Percentiles rank a stretch among this genome's conserved stretches.
Evolutionary conservation across 768 basidiomycete genomes (phyloP).

Genomic region (Leccinum disarticulatum): DNA sequence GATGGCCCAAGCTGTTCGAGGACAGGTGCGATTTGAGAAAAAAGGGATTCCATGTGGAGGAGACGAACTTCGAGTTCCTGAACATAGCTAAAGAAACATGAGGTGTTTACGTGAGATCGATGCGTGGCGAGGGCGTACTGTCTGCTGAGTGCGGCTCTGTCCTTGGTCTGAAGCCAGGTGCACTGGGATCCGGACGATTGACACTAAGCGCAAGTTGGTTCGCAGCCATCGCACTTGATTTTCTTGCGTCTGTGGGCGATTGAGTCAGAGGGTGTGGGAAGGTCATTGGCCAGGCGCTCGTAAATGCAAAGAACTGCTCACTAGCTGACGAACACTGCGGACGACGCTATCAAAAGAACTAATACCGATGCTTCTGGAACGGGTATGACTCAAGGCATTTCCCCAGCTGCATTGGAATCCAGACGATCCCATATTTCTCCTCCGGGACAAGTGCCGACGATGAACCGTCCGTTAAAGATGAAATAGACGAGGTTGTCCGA

Average conservation of each 20-base stretch:
- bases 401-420: conserved; percentile 46
- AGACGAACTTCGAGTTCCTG: conserved; percentile 88
- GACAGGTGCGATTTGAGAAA: conserved; percentile 76
- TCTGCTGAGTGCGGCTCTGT: conserved; percentile 84
- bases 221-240: conserved; percentile 89
- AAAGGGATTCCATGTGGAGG: conserved; percentile 83
- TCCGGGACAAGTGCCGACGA: conserved; percentile 41
- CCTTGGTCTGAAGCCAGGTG: conserved; percentile 90
- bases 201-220: conserved; percentile 86
- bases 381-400: conserved; percentile 26
- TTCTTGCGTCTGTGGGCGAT: conserved; percentile 70
- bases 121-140: conserved; percentile 55
- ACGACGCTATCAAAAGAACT: conserved; percentile 54
- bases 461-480: conserved; percentile 51
- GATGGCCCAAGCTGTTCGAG: conserved; percentile 70
- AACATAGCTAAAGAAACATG: conserved; percentile 62
- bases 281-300: conserved; percentile 85
- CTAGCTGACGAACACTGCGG: conserved; percentile 66
- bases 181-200: conserved; percentile 71
- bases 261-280: conserved; percentile 43
- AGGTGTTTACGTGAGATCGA: conserved; percentile 13
- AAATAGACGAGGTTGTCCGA: neutral
- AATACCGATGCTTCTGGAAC: conserved; percentile 19
- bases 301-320: conserved; percentile 80
- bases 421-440: conserved; percentile 52